Base-by-base conservation (phyloP, 2,329 filamentous ascomycete species). In the Fusarium coicis region DNA sequence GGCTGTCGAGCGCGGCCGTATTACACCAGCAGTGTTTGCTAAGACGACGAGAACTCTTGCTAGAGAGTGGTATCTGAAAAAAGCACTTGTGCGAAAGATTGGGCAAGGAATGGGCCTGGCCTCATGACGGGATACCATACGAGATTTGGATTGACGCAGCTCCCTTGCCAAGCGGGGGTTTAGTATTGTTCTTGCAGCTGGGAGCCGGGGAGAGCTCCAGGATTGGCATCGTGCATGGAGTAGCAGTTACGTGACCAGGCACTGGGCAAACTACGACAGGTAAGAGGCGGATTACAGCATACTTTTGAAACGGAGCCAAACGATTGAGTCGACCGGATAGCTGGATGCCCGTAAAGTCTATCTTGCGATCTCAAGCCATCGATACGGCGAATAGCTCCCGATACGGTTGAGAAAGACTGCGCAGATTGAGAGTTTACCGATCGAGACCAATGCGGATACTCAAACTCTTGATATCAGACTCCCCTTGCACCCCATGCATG, bases 11-110 rank as follows among this genome's bases (percentile, higher is more conserved):
- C 86, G 87, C 58, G 93, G 93, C 8, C 86, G 93, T 60, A 88
- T 96, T 30, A 87, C 88, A 16, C 89, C 92, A 10, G 87, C 89
- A n/a, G 90, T 92, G 0, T 96, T 96, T 84, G 90, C 93, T 32
- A 93, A 93, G 85, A 92, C 91, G 82, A 95, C 92, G 37, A 87
- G 93, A 70, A 89, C 88, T 40, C 82, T 96, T 57, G 93, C 93
- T 4, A 84, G 94, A 55, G 94, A 97, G 81, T 93, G 92, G 88
- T 97, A 93, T 79, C 81, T 95, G 79, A 95, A 95, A 85, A 95
- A 95, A 85, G 93, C 93, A 14, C 83, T 96, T 56, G 91, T 92
- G 50, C 89, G 89, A 79, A 96, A 96, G 85, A 94, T 95, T 81
- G 92, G 90, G 6, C 85, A 85, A 64, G 93, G 93, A 0, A 93